Evolutionary conservation across 306 rosid genomes (phyloP).

Genomic region (Herpetospermum pedunculosum): DNA sequence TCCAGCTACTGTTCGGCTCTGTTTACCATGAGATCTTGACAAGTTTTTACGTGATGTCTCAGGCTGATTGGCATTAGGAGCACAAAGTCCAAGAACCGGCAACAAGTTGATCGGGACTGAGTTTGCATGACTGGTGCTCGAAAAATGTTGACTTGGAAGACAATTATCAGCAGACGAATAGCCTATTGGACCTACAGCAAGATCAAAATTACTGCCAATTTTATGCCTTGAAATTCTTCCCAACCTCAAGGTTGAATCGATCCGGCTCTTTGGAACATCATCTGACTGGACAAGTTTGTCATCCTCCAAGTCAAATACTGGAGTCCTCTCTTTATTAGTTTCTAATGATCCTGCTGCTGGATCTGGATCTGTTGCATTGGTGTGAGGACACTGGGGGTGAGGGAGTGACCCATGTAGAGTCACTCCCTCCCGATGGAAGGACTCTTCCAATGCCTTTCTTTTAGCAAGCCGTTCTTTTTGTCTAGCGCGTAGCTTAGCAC

Average conservation of each 20-base stretch:
- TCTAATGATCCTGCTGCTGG: conserved; percentile 32
- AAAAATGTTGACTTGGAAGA: conserved; percentile 48
- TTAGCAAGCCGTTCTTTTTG: conserved; percentile 73
- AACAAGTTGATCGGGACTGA: conserved; percentile 44
- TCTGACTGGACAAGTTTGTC: conserved; percentile 24
- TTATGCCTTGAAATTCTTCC: conserved; percentile 41
- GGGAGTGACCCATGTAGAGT: conserved; percentile 29
- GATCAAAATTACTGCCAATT: conserved; percentile 39
- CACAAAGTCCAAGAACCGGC: conserved; percentile 93
- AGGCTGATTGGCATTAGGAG: conserved; percentile 63
- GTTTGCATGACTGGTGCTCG: conserved; percentile 25
- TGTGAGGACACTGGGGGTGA: conserved; percentile 22
- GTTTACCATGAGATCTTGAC: conserved; percentile 59
- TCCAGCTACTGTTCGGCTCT: conserved; percentile 41
- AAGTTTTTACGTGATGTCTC: conserved; percentile 48
- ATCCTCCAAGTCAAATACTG: conserved; percentile 49
- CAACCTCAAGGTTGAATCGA: conserved; percentile 41
- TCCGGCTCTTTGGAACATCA: conserved; percentile 36
- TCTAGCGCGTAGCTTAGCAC: conserved; percentile 90
- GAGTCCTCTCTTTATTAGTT: conserved; percentile 38
- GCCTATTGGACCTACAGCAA: conserved; percentile 38
- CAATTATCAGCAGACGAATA: conserved; percentile 36
- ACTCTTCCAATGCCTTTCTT: conserved; percentile 41
- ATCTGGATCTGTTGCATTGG: conserved; percentile 35
- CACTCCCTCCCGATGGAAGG: conserved; percentile 32